These are phyloP conservation scores for Alternaria dauci DNA, from an alignment of 2,329 filamentous ascomycete genomes.

Conservation along the genomic window DNA sequence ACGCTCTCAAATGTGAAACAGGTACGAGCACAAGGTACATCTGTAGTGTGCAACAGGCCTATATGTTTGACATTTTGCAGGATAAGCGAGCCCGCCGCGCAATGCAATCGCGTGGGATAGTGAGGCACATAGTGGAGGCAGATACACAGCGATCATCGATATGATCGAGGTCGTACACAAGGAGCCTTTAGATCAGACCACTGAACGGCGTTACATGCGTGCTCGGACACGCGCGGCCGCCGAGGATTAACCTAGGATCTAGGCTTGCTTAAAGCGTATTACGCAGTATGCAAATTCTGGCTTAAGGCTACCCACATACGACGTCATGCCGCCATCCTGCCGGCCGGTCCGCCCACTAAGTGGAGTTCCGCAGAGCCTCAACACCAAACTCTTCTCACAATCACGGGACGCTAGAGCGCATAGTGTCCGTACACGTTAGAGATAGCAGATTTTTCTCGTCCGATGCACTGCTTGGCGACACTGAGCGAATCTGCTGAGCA, in stretches of 20 bases:
- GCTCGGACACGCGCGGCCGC: slow-evolving; percentile 15
- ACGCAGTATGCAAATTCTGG: slow-evolving; percentile 11
- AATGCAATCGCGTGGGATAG: neutral
- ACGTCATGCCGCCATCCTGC: slow-evolving; percentile 19
- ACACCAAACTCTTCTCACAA: slow-evolving; percentile 21
- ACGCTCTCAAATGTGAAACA: neutral
- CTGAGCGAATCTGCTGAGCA: neutral
- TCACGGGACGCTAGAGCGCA: slow-evolving; percentile 19
- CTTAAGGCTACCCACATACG: slow-evolving; percentile 10
- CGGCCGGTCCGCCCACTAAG: slow-evolving; percentile 16
- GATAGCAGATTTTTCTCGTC: slow-evolving; percentile 15
- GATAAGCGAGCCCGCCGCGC: neutral
- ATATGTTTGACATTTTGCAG: neutral
- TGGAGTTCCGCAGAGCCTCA: slow-evolving; percentile 34
- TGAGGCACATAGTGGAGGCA: slow-evolving; percentile 2
- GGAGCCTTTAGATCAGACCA: slow-evolving; percentile 14
- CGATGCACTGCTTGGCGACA: slow-evolving; percentile 4
- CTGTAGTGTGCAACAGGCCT: neutral
- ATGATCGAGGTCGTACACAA: neutral
- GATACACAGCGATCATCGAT: slow-evolving; percentile 2
- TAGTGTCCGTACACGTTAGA: slow-evolving; percentile 14
- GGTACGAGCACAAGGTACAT: neutral
- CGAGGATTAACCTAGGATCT: slow-evolving; percentile 1
- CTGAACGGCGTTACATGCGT: slow-evolving; percentile 2
- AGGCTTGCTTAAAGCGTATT: neutral